Conservation (phyloP, 192 early-diverging fungal genomes). For the Podila epigama region DNA sequence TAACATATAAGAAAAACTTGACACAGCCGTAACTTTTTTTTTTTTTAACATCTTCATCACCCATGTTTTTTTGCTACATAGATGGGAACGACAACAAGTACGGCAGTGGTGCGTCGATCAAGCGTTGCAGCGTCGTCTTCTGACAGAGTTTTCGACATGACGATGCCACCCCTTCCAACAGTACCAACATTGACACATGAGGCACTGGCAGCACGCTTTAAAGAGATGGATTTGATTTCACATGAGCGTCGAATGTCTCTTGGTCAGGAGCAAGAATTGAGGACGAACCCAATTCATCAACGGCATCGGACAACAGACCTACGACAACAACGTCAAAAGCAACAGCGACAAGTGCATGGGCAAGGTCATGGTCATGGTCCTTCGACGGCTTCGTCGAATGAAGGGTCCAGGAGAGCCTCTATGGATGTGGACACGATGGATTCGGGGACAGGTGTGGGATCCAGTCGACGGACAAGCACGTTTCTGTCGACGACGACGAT, state of each 20-base stretch:
- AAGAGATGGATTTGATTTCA: conserved; percentile 40
- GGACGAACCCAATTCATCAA: conserved; percentile 39
- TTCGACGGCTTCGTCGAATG: conserved; percentile 12
- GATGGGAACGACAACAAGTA: too few relatives aligned
- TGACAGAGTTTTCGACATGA: conserved; percentile 15
- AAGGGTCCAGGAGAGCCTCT: conserved; percentile 25
- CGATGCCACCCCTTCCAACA: too few relatives aligned
- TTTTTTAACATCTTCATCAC: background rate
- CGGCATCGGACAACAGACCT: conserved; percentile 30
- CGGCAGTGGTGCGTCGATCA: background rate
- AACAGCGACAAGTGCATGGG: background rate
- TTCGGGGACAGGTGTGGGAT: background rate
- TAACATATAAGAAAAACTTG: too few relatives aligned
- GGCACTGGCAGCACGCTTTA: conserved; percentile 40
- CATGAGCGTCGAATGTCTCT: conserved; percentile 2
- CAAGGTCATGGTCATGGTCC: too few relatives aligned
- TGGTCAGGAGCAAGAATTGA: conserved; percentile 18
- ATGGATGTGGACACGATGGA: conserved; percentile 2
- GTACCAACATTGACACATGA: conserved; percentile 40
- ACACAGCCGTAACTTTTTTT: too few relatives aligned
- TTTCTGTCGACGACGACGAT: background rate
- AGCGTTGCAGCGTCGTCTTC: conserved; percentile 3
- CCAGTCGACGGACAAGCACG: background rate
- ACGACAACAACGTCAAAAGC: conserved; percentile 6
- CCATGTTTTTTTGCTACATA: too few relatives aligned